A percentile compares a stretch with the other conserved stretches of the same genome.
Evolutionary conservation across 1,139 yeast genomes (phyloP).

Genomic region (Magnusiomyces magnusii): DNA sequence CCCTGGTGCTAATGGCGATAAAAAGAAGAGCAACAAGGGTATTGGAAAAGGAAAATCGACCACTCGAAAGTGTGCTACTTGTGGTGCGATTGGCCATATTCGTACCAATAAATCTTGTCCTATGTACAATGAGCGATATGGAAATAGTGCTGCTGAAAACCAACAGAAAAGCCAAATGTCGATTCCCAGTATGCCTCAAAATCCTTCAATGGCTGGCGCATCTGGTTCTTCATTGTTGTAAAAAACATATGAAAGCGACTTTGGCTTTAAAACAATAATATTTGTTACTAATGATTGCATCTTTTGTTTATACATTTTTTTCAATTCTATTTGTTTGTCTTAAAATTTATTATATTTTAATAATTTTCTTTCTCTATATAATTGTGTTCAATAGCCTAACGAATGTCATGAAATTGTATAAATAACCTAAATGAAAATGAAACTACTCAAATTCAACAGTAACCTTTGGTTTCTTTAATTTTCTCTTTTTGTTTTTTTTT

Average conservation of each 20-base stretch:
- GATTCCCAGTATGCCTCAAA: conserved; percentile 3
- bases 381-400: not conserved
- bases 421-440: too few relatives aligned
- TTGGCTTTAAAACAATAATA: too few relatives aligned
- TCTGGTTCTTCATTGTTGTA: conserved; percentile 4
- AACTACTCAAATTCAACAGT: conserved; percentile 10
- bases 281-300: too few relatives aligned
- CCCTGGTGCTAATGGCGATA: conserved; percentile 21
- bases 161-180: not conserved
- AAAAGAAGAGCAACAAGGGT: conserved; percentile 26
- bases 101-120: conserved; percentile 88
- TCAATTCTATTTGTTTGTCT: too few relatives aligned
- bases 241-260: too few relatives aligned
- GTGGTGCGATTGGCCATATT: conserved; percentile 94
- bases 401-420: not conserved
- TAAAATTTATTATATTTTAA: too few relatives aligned
- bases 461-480: conserved; percentile 21
- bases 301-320: too few relatives aligned
- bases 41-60: conserved; percentile 49
- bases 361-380: not conserved
- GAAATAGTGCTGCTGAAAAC: conserved; percentile 19
- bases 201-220: conserved; percentile 4
- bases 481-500: conserved; percentile 41
- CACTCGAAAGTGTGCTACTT: conserved; percentile 81
- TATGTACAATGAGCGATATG: conserved; percentile 47